Evolutionary conservation across 352 stramenopile genomes (phyloP), one percentile per base, ranked within the genome.

Genomic region (Pelagophyceae sp.): DNA sequence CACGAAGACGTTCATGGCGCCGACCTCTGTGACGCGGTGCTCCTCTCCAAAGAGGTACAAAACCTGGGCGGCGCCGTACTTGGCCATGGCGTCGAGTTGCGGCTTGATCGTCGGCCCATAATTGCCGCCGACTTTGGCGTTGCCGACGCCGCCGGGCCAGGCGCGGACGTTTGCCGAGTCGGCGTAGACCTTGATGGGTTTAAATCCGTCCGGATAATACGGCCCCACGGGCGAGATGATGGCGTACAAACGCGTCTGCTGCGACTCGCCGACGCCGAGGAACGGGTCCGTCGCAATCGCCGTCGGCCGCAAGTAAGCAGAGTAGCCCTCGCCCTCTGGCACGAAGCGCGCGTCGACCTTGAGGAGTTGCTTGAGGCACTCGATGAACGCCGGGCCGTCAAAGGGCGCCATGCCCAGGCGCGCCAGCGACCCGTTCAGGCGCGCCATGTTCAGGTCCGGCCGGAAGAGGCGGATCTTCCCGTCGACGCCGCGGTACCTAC

Each of bases 1-100:
- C 80, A 98, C 92, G 82, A 99, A 98, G 58, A 99, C 86, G 86
- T 99, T 99, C 96, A 99, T 99, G 0, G 94, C 94, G 70, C 95
- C 95, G 29, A 91, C 89, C 81, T 95, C 89, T 1, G 88, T 93
- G 29, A 93, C 81, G 75, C 86, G 76, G 75, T 97, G 86, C 65
- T 98, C 89, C 0, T 93, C 87, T 19, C 94, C 94, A 83, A 97
- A 98, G 76, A 98, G 86, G 94, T 94, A 99, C 72, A 99, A 85
- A 63, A 95, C 84, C 81, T 96, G 93, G 54, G 90, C 90, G 85
- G 87, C 88, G 32, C 86, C 85, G 15, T 11, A 31, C 76, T 91
- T 85, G 72, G 90, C 83, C 1, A 86, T 84, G 0, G 94, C 94
- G 60, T 94, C 86, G 3, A 88, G 88, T 76, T 95, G 90, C 0